These are phyloP conservation scores for Syncephalastrum monosporum DNA, from an alignment of 371 early-diverging fungal genomes.

Conservation along the genomic window DNA sequence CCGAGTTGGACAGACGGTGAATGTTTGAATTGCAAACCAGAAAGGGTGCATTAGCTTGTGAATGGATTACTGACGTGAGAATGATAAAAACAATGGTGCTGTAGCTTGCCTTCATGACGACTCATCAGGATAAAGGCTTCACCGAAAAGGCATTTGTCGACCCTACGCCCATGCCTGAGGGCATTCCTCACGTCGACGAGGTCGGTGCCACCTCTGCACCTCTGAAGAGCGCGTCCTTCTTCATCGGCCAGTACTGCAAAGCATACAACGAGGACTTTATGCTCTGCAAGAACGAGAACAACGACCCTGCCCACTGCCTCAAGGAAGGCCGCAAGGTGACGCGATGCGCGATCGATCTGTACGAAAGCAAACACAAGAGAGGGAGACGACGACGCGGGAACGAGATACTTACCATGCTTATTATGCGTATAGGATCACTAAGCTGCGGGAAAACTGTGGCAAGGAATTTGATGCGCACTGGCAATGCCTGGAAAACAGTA, in stretches of 20 bases:
- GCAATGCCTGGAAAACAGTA: conserved; percentile 89
- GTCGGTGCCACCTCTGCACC: conserved; percentile 92
- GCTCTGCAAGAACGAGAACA: conserved; percentile 92
- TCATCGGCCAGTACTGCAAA: conserved; percentile 88
- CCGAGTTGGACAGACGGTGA: too few relatives aligned
- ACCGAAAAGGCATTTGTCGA: conserved; percentile 61
- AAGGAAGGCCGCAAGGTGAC: conserved; percentile 95
- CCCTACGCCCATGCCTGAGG: conserved; percentile 71
- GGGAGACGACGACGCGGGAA: neutral
- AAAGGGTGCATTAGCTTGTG: too few relatives aligned
- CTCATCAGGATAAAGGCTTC: conserved; percentile 30
- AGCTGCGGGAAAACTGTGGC: conserved; percentile 89
- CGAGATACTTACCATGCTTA: neutral
- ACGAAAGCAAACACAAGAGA: conserved; percentile 25
- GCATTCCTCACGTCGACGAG: conserved; percentile 79
- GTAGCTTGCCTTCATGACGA: conserved; percentile 25
- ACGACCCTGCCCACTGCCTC: conserved; percentile 88
- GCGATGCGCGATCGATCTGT: conserved; percentile 91
- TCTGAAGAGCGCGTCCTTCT: conserved; percentile 89
- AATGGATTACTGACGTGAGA: too few relatives aligned
- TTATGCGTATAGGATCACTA: conserved; percentile 61
- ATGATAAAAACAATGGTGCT: neutral
- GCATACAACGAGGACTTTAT: conserved; percentile 95
- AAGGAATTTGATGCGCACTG: conserved; percentile 88
- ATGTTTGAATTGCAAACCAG: too few relatives aligned